Percentiles rank a stretch among this genome's conserved stretches.
Evolutionary conservation across 2,329 filamentous ascomycete species (phyloP).

Genomic region (Proliferodiscus dingleyae): DNA sequence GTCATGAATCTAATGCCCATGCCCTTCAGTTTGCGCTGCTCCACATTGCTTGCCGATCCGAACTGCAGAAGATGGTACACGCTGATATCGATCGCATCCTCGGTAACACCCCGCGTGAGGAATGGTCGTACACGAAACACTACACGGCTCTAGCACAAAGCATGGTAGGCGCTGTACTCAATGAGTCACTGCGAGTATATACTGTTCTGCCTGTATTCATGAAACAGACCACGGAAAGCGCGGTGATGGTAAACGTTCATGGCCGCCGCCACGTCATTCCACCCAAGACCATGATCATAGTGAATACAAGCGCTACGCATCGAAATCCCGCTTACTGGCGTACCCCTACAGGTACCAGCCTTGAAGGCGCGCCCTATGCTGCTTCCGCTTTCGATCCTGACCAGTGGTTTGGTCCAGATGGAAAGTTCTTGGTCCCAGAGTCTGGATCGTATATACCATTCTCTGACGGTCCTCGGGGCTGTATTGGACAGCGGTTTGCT

Average conservation of each 20-base stretch:
- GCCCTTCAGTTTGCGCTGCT: neutral
- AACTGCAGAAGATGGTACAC: neutral
- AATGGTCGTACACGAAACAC: too few species aligned
- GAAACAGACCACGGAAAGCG: neutral
- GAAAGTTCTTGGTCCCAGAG: neutral
- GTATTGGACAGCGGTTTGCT: neutral
- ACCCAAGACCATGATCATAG: neutral
- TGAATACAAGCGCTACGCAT: neutral
- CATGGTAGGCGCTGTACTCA: neutral
- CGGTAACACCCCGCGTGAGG: too few species aligned
- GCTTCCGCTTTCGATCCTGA: neutral
- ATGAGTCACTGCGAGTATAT: neutral
- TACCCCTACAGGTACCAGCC: neutral
- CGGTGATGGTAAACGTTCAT: neutral
- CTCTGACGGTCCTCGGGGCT: neutral
- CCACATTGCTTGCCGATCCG: neutral
- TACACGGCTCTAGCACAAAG: too few species aligned
- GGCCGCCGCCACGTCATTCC: neutral
- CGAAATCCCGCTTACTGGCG: neutral
- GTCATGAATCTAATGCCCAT: neutral
- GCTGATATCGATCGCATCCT: neutral
- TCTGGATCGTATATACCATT: neutral
- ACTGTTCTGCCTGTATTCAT: neutral
- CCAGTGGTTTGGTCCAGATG: neutral
- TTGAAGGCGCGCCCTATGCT: neutral